Evolutionary conservation across 441 rosid genomes (phyloP).

Genomic region (Euphorbia celastroides): DNA sequence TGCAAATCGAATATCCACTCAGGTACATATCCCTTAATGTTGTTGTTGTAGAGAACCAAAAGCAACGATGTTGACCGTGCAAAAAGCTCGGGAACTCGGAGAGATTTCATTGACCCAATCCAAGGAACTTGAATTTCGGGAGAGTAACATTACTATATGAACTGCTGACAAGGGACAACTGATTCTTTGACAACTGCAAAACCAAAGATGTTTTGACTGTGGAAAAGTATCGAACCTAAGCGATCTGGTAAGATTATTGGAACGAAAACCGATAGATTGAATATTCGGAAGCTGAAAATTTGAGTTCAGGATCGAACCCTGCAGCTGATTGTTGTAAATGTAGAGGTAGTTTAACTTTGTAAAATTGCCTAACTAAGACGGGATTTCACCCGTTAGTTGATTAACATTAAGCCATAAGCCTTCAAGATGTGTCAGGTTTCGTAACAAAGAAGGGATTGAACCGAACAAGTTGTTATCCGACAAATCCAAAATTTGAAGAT

Average conservation of each 20-base stretch:
- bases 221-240: too few relatives aligned
- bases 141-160: not conserved
- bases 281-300: conserved; percentile 30
- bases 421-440: conserved; percentile 19
- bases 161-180: conserved; percentile 8
- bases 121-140: not conserved
- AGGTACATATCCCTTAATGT: conserved; percentile 17
- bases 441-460: conserved; percentile 7
- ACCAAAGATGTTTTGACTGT: too few relatives aligned
- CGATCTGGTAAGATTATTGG: too few relatives aligned
- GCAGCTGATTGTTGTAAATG: conserved; percentile 39
- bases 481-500: not conserved
- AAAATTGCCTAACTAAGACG: too few relatives aligned
- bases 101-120: conserved; percentile 16
- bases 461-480: not conserved
- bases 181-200: too few relatives aligned
- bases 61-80: not conserved
- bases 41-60: conserved; percentile 5
- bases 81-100: conserved; percentile 20
- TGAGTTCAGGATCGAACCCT: conserved; percentile 43
- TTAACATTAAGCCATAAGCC: too few relatives aligned
- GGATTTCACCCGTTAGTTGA: too few relatives aligned
- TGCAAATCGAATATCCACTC: conserved; percentile 6
- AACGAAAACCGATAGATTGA: too few relatives aligned
- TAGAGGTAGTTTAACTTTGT: conserved; percentile 32